Evolutionary conservation across 176 grass and related monocot species (phyloP).

Genomic region (Oryza nivara): DNA sequence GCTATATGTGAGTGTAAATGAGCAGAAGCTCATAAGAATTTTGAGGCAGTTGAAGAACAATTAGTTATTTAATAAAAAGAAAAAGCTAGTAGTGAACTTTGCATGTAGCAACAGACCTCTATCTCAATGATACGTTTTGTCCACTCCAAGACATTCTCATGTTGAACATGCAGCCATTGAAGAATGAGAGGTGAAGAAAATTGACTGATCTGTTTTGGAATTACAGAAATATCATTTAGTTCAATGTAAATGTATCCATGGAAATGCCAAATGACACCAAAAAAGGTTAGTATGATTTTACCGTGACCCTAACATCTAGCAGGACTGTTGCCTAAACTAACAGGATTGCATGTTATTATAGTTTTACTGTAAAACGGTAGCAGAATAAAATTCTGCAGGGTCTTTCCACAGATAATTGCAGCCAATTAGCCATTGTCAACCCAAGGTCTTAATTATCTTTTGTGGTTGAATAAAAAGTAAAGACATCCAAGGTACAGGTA

Average conservation of each 20-base stretch:
- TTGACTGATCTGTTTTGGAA: constrained; percentile 51
- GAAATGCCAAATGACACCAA: constrained; percentile 20
- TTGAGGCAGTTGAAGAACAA: constrained; percentile 26
- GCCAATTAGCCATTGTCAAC: not conserved
- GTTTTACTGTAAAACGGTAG: not conserved
- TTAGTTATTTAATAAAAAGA: not conserved
- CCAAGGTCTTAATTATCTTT: not conserved
- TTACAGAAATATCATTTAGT: constrained; percentile 35
- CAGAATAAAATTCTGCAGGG: not conserved
- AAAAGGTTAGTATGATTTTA: not conserved
- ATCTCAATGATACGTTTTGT: constrained; percentile 77
- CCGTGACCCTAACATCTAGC: not conserved
- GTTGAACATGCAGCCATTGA: constrained; percentile 86
- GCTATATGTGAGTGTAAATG: constrained; percentile 10
- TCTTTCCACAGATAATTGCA: constrained; percentile 35
- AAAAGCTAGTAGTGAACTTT: constrained; percentile 32
- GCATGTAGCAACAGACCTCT: constrained; percentile 63
- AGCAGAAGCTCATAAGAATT: not conserved
- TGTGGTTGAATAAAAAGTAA: not conserved
- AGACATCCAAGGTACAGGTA: constrained; percentile 5
- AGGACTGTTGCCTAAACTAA: not conserved
- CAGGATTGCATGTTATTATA: not conserved
- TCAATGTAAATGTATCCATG: not conserved
- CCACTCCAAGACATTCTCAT: constrained; percentile 88
- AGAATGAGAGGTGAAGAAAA: constrained; percentile 85